Conservation (phyloP, 1,139 yeast genomes). For the Yamadazyma diddensiae region DNA sequence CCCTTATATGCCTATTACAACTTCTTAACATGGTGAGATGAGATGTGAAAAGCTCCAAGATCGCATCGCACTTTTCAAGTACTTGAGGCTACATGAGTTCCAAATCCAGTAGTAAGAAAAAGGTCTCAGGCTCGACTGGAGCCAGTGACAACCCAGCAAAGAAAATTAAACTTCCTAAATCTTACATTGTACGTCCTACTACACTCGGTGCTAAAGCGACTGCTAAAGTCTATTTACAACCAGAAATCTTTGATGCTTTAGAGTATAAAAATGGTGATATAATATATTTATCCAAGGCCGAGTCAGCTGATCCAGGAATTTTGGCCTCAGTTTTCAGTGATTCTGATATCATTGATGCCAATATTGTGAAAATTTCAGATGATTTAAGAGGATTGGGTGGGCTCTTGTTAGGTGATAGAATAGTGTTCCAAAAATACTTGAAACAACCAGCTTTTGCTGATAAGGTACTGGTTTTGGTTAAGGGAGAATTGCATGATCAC, state of each 20-base stretch:
- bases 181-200: constrained; percentile 59
- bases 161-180: constrained; percentile 45
- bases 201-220: constrained; percentile 24
- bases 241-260: constrained; percentile 49
- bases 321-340: constrained; percentile 44
- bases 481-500: constrained; percentile 7
- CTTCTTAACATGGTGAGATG: too few relatives aligned
- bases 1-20: too few relatives aligned
- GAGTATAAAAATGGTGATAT: constrained; percentile 56
- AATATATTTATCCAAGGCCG: constrained; percentile 48
- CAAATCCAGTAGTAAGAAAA: constrained; percentile 14
- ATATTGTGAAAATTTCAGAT: constrained; percentile 53
- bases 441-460: constrained; percentile 53
- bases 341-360: constrained; percentile 39
- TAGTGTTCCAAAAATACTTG: constrained; percentile 43
- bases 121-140: constrained; percentile 20
- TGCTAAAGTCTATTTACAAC: constrained; percentile 47
- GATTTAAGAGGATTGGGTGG: constrained; percentile 53
- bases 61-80: too few relatives aligned
- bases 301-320: constrained; percentile 43
- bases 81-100: constrained; percentile 10
- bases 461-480: constrained; percentile 16
- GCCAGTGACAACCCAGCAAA: constrained; percentile 22
- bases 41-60: too few relatives aligned
- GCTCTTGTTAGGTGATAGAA: constrained; percentile 69